A percentile compares a stretch with the other conserved stretches of the same genome.
Evolutionary conservation across 805 yeast genomes (phyloP).

Genomic region (Monosporozyma siamensis): DNA sequence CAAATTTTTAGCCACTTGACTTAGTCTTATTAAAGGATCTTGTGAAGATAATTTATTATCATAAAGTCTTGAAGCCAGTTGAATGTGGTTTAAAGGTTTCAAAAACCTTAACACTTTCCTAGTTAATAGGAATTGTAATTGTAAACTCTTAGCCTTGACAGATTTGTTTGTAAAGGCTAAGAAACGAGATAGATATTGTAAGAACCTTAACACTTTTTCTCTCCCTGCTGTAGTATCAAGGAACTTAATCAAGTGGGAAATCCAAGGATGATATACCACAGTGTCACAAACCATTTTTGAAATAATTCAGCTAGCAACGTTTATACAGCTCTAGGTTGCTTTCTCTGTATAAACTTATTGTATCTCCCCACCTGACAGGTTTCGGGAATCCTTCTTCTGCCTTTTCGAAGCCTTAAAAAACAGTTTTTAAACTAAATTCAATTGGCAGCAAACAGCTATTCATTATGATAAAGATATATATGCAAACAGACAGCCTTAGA

Average conservation of each 20-base stretch:
- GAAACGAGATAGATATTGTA: slow-evolving; percentile 76
- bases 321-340: too few species aligned
- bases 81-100: slow-evolving; percentile 67
- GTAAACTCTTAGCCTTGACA: slow-evolving; percentile 44
- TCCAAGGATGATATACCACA: slow-evolving; percentile 47
- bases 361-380: too few species aligned
- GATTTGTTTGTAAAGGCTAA: slow-evolving; percentile 44
- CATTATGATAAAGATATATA: too few species aligned
- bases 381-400: too few species aligned
- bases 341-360: too few species aligned
- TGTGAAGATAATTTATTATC: slow-evolving; percentile 56
- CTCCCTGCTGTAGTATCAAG: slow-evolving; percentile 64
- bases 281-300: slow-evolving; percentile 58
- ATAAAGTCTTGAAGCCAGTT: slow-evolving; percentile 55
- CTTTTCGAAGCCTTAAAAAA: too few species aligned
- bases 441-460: too few species aligned
- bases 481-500: too few species aligned
- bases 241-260: slow-evolving; percentile 49
- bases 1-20: slow-evolving; percentile 40
- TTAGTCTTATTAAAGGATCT: slow-evolving; percentile 33
- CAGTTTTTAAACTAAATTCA: too few species aligned
- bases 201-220: slow-evolving; percentile 49
- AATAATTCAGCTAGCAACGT: too few species aligned
- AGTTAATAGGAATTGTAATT: slow-evolving; percentile 52
- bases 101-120: slow-evolving; percentile 80